Conservation (phyloP, 164 flowering plant genomes). For the Aristolochia californica region DNA sequence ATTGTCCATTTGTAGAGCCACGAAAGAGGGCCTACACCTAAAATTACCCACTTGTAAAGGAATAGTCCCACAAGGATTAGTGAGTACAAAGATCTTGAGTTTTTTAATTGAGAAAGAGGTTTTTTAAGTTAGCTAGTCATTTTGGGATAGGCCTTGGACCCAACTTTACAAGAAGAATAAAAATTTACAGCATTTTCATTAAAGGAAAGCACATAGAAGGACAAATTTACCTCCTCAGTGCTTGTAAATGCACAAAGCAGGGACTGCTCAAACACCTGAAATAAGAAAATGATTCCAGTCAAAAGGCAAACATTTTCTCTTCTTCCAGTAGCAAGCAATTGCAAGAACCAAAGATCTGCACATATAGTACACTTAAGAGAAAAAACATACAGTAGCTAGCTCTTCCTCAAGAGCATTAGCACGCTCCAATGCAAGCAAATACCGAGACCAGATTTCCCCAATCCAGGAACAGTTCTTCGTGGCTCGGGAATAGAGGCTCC, state of each 20-base stretch:
- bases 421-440: slow-evolving; percentile 76
- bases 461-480: slow-evolving; percentile 81
- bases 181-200: no score
- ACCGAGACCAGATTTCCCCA: slow-evolving; percentile 78
- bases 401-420: slow-evolving; percentile 53
- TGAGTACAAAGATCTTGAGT: no score
- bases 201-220: not conserved
- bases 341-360: not conserved
- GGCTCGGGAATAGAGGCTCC: slow-evolving; percentile 60
- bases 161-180: no score
- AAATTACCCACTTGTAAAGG: no score
- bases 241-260: slow-evolving; percentile 61
- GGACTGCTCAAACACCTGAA: slow-evolving; percentile 82
- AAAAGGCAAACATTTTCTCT: no score
- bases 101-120: no score
- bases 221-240: slow-evolving; percentile 51
- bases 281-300: slow-evolving; percentile 2
- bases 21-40: no score
- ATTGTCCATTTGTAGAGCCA: no score
- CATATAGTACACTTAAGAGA: not conserved
- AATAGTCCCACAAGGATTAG: no score
- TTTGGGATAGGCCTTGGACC: no score
- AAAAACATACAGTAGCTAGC: slow-evolving; percentile 49
- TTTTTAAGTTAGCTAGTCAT: no score
- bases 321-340: not conserved